Conservation (phyloP, 768 basidiomycete species). For the Xerocomellus dryophilus region DNA sequence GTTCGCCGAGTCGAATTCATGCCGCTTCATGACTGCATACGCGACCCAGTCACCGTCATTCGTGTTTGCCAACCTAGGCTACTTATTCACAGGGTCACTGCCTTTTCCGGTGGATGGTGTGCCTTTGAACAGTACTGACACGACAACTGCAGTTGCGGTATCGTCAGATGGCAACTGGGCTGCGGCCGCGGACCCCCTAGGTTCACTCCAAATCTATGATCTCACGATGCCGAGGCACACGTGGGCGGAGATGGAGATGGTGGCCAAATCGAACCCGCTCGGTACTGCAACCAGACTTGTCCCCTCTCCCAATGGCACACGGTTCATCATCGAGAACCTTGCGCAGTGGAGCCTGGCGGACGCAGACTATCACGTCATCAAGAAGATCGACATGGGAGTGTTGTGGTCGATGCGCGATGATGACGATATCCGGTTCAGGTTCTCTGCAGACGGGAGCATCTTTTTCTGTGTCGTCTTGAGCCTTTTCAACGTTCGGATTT, state of each 20-base stretch:
- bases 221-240: neutral
- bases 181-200: slow-evolving; percentile 4
- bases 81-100: neutral
- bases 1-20: neutral
- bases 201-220: slow-evolving; percentile 10
- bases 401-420: neutral
- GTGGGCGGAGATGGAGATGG: neutral
- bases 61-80: neutral
- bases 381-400: slow-evolving; percentile 9
- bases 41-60: slow-evolving; percentile 7
- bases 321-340: slow-evolving; percentile 3
- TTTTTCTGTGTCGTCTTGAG: slow-evolving; percentile 1
- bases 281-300: fast-evolving
- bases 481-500: slow-evolving; percentile 6
- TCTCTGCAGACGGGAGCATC: slow-evolving; percentile 13
- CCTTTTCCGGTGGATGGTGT: neutral
- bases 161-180: slow-evolving; percentile 22
- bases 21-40: neutral
- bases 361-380: neutral
- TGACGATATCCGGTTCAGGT: neutral
- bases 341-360: slow-evolving; percentile 6
- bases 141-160: slow-evolving; percentile 5
- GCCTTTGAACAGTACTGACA: neutral
- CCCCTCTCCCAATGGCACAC: slow-evolving; percentile 8
- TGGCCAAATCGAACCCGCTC: neutral